A percentile compares a stretch with the other conserved stretches of the same genome.
These are phyloP conservation scores for Aurantiochytrium sp. DNA, from an alignment of 108 stramenopile genomes.

Conservation along the genomic window DNA sequence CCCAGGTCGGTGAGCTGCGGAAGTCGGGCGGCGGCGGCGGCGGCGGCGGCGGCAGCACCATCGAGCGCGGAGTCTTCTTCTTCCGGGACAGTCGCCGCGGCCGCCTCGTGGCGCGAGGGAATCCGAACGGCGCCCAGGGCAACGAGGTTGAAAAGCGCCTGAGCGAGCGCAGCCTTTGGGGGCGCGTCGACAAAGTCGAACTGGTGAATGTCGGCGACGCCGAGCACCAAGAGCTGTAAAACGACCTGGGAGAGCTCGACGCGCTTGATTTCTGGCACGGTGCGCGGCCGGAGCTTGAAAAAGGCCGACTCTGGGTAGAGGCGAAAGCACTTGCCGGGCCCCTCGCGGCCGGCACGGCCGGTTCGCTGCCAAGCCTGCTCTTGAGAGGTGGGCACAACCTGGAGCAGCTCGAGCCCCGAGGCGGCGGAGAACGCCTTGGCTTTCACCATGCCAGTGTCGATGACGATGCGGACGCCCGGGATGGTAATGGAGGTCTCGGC, in stretches of 20 bases:
- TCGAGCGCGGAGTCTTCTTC: no score
- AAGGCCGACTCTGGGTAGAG: slow-evolving; percentile 60
- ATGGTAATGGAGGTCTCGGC: slow-evolving; percentile 95
- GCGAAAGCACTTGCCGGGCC: slow-evolving; percentile 58
- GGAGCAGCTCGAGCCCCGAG: slow-evolving; percentile 69
- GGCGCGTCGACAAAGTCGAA: slow-evolving; percentile 80
- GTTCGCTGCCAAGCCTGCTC: slow-evolving; percentile 47
- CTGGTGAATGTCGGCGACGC: slow-evolving; percentile 60
- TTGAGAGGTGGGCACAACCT: slow-evolving; percentile 60
- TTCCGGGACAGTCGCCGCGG: no score
- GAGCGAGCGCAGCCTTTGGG: slow-evolving; percentile 42
- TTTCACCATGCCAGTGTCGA: slow-evolving; percentile 92
- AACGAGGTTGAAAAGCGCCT: slow-evolving; percentile 46
- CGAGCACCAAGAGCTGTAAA: slow-evolving; percentile 83
- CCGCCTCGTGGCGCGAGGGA: not conserved
- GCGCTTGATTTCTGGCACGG: slow-evolving; percentile 81
- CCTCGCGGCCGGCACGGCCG: slow-evolving; percentile 59
- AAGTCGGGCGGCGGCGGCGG: not conserved
- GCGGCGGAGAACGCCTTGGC: slow-evolving; percentile 80
- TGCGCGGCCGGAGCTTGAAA: slow-evolving; percentile 53
- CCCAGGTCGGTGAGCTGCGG: slow-evolving; percentile 44
- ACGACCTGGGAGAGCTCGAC: slow-evolving; percentile 79
- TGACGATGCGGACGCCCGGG: slow-evolving; percentile 81
- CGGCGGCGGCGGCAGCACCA: no score
- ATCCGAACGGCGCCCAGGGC: slow-evolving; percentile 49